Evolutionary conservation across 2,329 filamentous ascomycete genomes (phyloP).

Genomic region (Botrytis galanthina): DNA sequence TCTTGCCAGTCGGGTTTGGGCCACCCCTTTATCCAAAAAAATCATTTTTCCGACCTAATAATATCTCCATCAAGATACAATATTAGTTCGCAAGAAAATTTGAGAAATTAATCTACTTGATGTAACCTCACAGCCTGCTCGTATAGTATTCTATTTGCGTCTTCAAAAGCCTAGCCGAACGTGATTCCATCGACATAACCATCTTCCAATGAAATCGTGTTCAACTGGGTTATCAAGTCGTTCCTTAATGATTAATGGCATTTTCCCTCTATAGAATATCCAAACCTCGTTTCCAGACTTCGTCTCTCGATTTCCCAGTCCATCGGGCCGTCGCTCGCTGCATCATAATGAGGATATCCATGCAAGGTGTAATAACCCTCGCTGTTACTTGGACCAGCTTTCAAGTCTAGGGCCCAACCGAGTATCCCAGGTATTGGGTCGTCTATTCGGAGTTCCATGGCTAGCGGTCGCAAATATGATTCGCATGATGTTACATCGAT

Average conservation of each 20-base stretch:
- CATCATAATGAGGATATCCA: not conserved
- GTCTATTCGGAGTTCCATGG: not conserved
- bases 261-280: not conserved
- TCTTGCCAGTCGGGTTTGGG: too few species aligned
- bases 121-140: not conserved
- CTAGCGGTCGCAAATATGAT: not conserved
- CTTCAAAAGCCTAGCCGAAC: not conserved
- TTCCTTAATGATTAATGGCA: not conserved
- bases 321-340: not conserved
- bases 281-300: not conserved
- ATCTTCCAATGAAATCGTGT: not conserved
- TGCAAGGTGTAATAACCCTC: not conserved
- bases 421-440: not conserved
- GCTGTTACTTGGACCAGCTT: not conserved
- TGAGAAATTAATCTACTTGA: not conserved
- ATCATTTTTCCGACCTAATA: too few species aligned
- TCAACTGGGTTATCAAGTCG: not conserved
- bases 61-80: too few species aligned
- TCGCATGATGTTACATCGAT: not conserved
- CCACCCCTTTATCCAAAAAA: too few species aligned
- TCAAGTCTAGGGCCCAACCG: not conserved
- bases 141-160: not conserved
- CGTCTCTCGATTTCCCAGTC: not conserved
- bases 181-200: not conserved
- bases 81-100: too few species aligned